phyloP scores from a whole-genome alignment of 768 basidiomycete species.

The Dendrothele bispora region DNA sequence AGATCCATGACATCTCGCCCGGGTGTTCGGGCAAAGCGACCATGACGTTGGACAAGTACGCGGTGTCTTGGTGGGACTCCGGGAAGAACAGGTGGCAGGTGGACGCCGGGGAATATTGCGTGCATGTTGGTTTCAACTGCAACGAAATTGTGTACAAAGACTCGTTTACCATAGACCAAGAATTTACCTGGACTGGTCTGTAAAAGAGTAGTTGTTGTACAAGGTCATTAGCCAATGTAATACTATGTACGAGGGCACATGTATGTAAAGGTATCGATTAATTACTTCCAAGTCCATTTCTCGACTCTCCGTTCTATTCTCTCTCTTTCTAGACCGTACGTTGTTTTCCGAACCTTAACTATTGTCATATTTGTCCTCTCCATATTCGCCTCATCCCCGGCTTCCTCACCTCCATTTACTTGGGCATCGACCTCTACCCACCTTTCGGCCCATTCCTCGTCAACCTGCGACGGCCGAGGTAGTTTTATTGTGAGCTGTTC shows the following conservation, averaged over 20 bases:
- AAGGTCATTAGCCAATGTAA: no score
- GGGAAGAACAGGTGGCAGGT: slow-evolving; percentile 46
- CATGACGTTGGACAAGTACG: slow-evolving; percentile 62
- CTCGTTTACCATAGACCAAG: slow-evolving; percentile 32
- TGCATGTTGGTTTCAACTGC: slow-evolving; percentile 47
- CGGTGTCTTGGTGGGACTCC: slow-evolving; percentile 66
- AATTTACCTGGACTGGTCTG: slow-evolving; percentile 53
- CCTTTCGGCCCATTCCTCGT: slow-evolving; percentile 41
- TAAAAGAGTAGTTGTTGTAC: no score
- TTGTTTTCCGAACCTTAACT: slow-evolving; percentile 58
- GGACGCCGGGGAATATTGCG: slow-evolving; percentile 47
- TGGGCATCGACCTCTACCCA: slow-evolving; percentile 39
- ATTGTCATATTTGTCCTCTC: slow-evolving; percentile 49
- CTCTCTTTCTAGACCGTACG: slow-evolving; percentile 65
- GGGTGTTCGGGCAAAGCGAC: slow-evolving; percentile 39
- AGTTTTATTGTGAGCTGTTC: slow-evolving; percentile 38
- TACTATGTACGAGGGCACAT: no score
- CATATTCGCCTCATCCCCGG: slow-evolving; percentile 41
- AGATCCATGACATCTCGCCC: slow-evolving; percentile 51
- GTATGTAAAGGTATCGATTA: no score
- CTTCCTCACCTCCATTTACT: slow-evolving; percentile 32
- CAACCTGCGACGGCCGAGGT: slow-evolving; percentile 35
- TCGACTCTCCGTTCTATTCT: slow-evolving; percentile 68
- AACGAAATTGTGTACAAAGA: slow-evolving; percentile 28
- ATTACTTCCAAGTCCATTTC: slow-evolving; percentile 59